Conservation (phyloP, 352 stramenopile species). For the Phytophthora pseudosyringae region DNA sequence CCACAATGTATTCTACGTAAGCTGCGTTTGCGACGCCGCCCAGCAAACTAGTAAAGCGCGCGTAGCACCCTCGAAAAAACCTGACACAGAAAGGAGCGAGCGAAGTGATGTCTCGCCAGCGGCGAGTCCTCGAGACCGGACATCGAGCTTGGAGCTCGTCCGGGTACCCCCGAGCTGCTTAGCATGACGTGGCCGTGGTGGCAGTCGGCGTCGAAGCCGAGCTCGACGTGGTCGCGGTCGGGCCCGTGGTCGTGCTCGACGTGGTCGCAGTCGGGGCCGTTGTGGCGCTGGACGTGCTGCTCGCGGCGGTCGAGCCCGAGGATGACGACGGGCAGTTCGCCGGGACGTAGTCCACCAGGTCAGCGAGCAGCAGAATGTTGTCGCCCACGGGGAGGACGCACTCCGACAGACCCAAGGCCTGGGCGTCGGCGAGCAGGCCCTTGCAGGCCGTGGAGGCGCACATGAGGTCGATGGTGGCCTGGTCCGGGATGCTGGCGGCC, state of each 20-base stretch:
- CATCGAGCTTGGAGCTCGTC: neutral
- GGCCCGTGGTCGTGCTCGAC: constrained; percentile 24
- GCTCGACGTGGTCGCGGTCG: constrained; percentile 16
- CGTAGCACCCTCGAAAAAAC: constrained; percentile 1
- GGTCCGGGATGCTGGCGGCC: constrained; percentile 26
- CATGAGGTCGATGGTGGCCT: constrained; percentile 27
- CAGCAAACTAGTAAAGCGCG: neutral
- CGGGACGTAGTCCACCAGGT: constrained; percentile 36
- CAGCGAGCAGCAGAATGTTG: constrained; percentile 32
- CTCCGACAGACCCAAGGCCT: constrained; percentile 30
- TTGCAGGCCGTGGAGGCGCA: constrained; percentile 32
- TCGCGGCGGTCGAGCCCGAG: constrained; percentile 28
- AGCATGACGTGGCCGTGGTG: constrained; percentile 21
- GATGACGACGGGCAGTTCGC: constrained; percentile 27
- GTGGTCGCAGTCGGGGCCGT: constrained; percentile 19
- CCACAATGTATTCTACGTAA: constrained; percentile 14
- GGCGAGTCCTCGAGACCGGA: constrained; percentile 1
- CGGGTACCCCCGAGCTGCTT: constrained; percentile 4
- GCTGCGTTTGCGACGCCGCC: neutral
- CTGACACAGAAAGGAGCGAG: constrained; percentile 5
- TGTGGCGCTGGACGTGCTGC: constrained; percentile 29
- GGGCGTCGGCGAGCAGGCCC: constrained; percentile 21
- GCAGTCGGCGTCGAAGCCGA: constrained; percentile 17
- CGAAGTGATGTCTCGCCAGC: constrained; percentile 11
- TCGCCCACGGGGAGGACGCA: constrained; percentile 38